phyloP scores from a whole-genome alignment of 345 rosid species.

The Sisymbrium altissimum region DNA sequence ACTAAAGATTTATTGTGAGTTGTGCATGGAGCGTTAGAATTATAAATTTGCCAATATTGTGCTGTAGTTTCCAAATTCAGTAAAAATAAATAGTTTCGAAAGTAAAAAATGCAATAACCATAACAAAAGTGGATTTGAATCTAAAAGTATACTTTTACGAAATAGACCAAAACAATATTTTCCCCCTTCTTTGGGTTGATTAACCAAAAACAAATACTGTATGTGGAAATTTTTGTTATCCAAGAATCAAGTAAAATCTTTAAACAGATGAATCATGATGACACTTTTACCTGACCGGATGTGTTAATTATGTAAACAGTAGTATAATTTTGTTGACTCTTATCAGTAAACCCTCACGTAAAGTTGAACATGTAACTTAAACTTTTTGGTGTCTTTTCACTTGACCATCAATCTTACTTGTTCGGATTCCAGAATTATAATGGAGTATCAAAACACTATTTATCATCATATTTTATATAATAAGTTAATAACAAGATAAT shows the following conservation, averaged over 20 bases:
- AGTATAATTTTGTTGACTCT: slow-evolving; percentile 12
- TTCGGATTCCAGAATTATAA: not conserved
- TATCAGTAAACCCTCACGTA: slow-evolving; percentile 20
- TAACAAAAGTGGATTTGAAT: not conserved
- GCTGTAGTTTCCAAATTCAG: not conserved
- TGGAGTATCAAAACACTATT: not conserved
- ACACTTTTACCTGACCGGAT: not conserved
- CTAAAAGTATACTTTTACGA: not conserved
- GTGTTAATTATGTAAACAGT: not conserved
- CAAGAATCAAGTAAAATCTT: not conserved
- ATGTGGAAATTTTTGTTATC: not conserved
- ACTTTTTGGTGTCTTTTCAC: slow-evolving; percentile 22
- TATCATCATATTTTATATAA: not conserved
- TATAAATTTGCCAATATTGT: not conserved
- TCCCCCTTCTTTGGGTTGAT: not conserved
- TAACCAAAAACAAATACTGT: not conserved
- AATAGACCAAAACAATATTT: not conserved
- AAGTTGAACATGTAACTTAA: slow-evolving; percentile 27
- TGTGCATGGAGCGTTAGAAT: not conserved
- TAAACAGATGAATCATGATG: not conserved
- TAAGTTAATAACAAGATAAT: slow-evolving; percentile 9
- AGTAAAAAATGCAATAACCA: not conserved
- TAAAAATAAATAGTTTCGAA: not conserved
- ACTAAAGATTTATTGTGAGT: not conserved
- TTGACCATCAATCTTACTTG: slow-evolving; percentile 11